Conservation (phyloP, 345 rosid genomes). For the Eutrema heterophyllum region DNA sequence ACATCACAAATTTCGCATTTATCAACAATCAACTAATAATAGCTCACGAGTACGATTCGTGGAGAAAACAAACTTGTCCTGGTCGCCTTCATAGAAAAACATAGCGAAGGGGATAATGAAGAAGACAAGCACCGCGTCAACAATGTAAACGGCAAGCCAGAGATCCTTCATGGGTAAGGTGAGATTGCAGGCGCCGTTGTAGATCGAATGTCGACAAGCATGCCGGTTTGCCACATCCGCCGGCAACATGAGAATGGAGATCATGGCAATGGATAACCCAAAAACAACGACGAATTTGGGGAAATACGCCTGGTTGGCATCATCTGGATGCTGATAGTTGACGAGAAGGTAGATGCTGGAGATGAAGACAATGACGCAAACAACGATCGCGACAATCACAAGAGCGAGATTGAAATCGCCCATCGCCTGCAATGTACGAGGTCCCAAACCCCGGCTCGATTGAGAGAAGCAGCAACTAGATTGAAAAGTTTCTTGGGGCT, state of each 20-base stretch:
- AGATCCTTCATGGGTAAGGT: conserved; percentile 97
- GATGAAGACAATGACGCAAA: conserved; percentile 75
- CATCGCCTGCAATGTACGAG: conserved; percentile 40
- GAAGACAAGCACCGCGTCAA: conserved; percentile 91
- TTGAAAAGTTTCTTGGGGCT: not conserved
- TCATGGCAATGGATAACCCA: conserved; percentile 77
- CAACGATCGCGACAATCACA: conserved; percentile 80
- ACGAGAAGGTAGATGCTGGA: conserved; percentile 92
- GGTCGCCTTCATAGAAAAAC: conserved; percentile 99
- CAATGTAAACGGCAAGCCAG: conserved; percentile 85
- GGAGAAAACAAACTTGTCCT: conserved; percentile 71
- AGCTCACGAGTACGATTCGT: conserved; percentile 8
- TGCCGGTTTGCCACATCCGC: conserved; percentile 97
- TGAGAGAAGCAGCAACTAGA: not conserved
- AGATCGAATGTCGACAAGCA: conserved; percentile 85
- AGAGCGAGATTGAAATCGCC: conserved; percentile 98
- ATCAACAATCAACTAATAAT: not conserved
- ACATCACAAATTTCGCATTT: not conserved
- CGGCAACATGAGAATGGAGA: conserved; percentile 92
- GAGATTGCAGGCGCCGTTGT: conserved; percentile 88
- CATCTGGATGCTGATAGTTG: conserved; percentile 98
- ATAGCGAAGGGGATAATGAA: conserved; percentile 94
- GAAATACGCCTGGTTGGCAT: conserved; percentile 93
- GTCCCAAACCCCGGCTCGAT: conserved; percentile 27
- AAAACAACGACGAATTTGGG: conserved; percentile 94